Conservation (phyloP, 2,329 filamentous ascomycete species). For the Trichoderma endophyticum region DNA sequence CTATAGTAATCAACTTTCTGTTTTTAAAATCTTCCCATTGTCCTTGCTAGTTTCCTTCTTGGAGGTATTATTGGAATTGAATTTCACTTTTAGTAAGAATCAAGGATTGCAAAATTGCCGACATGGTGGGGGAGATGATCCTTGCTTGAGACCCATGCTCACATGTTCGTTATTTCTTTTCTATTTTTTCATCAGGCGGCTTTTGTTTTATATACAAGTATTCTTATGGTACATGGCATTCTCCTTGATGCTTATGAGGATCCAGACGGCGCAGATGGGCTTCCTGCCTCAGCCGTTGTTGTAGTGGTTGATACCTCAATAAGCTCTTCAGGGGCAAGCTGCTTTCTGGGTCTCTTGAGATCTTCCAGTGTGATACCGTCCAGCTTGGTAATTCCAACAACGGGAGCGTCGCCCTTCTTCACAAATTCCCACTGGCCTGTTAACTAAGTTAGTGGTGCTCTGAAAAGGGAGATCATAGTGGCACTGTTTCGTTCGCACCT, state of each 20-base stretch:
- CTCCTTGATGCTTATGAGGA: constrained; percentile 23
- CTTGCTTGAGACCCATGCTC: neutral
- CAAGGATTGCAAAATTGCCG: neutral
- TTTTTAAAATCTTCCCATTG: neutral
- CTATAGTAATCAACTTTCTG: neutral
- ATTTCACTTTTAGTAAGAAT: neutral
- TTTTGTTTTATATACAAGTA: constrained; percentile 24
- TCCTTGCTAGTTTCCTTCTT: neutral
- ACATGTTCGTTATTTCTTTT: neutral
- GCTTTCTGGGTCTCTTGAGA: constrained; percentile 74
- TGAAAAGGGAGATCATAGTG: neutral
- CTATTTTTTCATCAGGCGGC: constrained; percentile 20
- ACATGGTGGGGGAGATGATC: neutral
- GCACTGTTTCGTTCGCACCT: constrained; percentile 55
- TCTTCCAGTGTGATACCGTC: constrained; percentile 79
- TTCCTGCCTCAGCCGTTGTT: constrained; percentile 33
- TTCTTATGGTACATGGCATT: constrained; percentile 17
- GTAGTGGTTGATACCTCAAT: constrained; percentile 34
- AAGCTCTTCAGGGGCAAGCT: constrained; percentile 49
- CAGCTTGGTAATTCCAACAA: constrained; percentile 91
- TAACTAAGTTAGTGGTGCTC: constrained; percentile 23
- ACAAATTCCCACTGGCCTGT: constrained; percentile 87
- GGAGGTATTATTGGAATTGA: neutral
- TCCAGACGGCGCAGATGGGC: constrained; percentile 33
- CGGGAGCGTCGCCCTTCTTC: constrained; percentile 81